These are phyloP conservation scores for Cryptococcus hybrid DNA, from an alignment of 1,284 basidiomycete species.

Conservation along the genomic window DNA sequence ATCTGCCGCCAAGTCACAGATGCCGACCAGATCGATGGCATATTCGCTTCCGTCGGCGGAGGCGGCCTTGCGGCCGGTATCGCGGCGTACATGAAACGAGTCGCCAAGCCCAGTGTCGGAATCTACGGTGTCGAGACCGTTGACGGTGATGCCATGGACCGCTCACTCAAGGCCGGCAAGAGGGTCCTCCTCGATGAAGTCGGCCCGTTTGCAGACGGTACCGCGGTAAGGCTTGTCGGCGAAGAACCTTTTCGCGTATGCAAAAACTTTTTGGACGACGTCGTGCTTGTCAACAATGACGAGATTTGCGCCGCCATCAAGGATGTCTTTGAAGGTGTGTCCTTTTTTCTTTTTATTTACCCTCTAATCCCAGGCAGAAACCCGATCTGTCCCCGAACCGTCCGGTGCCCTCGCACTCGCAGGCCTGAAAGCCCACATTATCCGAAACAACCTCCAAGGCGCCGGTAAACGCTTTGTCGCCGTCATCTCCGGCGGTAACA, in stretches of 20 bases:
- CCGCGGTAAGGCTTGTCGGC: conserved; percentile 95
- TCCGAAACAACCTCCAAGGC: conserved; percentile 74
- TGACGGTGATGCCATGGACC: conserved; percentile 90
- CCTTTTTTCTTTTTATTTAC: background rate
- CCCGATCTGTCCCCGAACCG: conserved; percentile 91
- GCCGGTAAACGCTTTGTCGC: conserved; percentile 86
- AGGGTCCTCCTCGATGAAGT: conserved; percentile 84
- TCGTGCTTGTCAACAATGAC: conserved; percentile 88
- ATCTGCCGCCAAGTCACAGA: conserved; percentile 81
- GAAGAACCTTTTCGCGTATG: conserved; percentile 94
- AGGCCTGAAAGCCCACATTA: conserved; percentile 85
- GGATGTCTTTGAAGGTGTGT: conserved; percentile 92
- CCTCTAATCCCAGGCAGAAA: conserved; percentile 60
- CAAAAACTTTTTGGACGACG: conserved; percentile 73
- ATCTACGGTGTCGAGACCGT: conserved; percentile 93
- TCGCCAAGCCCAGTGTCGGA: conserved; percentile 79
- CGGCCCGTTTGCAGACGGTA: conserved; percentile 96
- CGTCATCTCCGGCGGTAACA: conserved; percentile 94
- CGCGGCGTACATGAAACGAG: conserved; percentile 87
- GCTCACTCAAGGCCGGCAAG: conserved; percentile 72
- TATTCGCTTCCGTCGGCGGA: conserved; percentile 89
- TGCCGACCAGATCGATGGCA: conserved; percentile 72
- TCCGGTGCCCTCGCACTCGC: conserved; percentile 94
- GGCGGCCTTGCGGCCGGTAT: conserved; percentile 90
- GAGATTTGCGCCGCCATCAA: conserved; percentile 99